Percentiles rank a stretch among this genome's conserved stretches.
Conservation (phyloP, 1,284 basidiomycete species). For the Earliella scabrosa region DNA sequence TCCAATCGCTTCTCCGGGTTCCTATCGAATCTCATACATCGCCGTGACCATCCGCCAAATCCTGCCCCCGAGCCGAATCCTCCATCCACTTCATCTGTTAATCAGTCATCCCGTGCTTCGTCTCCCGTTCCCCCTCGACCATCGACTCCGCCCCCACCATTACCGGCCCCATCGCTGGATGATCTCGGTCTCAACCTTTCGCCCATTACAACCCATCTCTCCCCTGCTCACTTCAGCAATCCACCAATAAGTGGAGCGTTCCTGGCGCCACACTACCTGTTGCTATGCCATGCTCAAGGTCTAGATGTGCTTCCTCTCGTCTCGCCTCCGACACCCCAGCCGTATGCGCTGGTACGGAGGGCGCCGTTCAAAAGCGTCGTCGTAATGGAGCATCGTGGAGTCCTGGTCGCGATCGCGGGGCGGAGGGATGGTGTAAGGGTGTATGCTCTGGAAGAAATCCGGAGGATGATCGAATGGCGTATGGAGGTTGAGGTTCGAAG, state of each 20-base stretch:
- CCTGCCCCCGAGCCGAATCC: conserved; percentile 30
- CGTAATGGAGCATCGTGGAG: conserved; percentile 86
- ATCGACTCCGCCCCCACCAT: conserved; percentile 67
- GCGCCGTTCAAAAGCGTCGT: conserved; percentile 84
- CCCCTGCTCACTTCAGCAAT: conserved; percentile 75
- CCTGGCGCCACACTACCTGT: conserved; percentile 76
- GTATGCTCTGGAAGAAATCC: conserved; percentile 82
- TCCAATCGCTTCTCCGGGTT: conserved; percentile 80
- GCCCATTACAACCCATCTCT: conserved; percentile 65
- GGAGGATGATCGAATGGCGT: conserved; percentile 82
- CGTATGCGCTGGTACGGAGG: conserved; percentile 78
- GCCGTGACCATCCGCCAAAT: conserved; percentile 53
- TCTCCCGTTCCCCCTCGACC: conserved; percentile 57
- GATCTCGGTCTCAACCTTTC: conserved; percentile 77
- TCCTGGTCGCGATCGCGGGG: conserved; percentile 83
- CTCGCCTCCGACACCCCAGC: conserved; percentile 71
- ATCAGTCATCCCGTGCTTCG: conserved; percentile 48
- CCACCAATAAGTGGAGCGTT: conserved; percentile 79
- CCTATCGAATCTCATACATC: conserved; percentile 77
- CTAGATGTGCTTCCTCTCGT: conserved; percentile 77
- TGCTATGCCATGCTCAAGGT: conserved; percentile 82
- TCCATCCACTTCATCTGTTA: conserved; percentile 28
- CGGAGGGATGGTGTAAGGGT: conserved; percentile 82
- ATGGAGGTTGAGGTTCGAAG: conserved; percentile 78
- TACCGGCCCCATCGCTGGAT: conserved; percentile 70